A percentile compares a stretch with the other conserved stretches of the same genome.
Conservation (phyloP, 495 filamentous ascomycete species). For the Aspergillus diversus region DNA sequence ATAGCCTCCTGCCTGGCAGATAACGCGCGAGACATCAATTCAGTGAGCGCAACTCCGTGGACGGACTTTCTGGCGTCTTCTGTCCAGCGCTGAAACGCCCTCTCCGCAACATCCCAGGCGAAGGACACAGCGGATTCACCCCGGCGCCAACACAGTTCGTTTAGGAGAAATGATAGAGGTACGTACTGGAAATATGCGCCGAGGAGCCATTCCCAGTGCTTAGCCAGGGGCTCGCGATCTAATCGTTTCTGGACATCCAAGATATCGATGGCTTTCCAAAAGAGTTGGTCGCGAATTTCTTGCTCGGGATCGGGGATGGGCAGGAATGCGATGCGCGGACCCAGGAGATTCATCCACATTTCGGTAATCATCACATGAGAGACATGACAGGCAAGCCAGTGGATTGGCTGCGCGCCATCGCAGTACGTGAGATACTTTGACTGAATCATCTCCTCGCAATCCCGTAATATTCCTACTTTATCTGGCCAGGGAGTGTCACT, state of each 20-base stretch:
- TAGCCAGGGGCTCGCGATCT: constrained; percentile 8
- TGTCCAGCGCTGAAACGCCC: constrained; percentile 14
- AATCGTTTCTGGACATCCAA: constrained; percentile 15
- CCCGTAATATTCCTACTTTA: background rate
- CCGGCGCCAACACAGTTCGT: constrained; percentile 11
- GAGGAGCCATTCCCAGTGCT: constrained; percentile 18
- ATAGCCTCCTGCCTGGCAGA: constrained; percentile 4
- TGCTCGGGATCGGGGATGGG: background rate
- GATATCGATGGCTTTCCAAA: constrained; percentile 16
- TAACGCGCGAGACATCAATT: constrained; percentile 1
- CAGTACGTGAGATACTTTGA: constrained; percentile 15
- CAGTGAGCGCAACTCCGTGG: constrained; percentile 16
- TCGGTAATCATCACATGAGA: constrained; percentile 15
- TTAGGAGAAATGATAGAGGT: constrained; percentile 14
- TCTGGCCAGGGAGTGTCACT: constrained; percentile 1
- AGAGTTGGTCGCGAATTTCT: constrained; percentile 12
- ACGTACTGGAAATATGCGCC: constrained; percentile 17
- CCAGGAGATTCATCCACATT: constrained; percentile 20
- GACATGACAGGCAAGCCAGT: constrained; percentile 21
- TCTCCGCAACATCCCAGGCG: constrained; percentile 18
- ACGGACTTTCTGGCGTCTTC: constrained; percentile 13
- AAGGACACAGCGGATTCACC: background rate
- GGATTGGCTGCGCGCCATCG: constrained; percentile 13
- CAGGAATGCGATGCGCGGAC: constrained; percentile 1
- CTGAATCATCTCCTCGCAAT: constrained; percentile 15